Evolutionary conservation across 768 basidiomycete species (phyloP), one percentile per base, ranked within the genome.

Genomic region (Lentinula lateritia): DNA sequence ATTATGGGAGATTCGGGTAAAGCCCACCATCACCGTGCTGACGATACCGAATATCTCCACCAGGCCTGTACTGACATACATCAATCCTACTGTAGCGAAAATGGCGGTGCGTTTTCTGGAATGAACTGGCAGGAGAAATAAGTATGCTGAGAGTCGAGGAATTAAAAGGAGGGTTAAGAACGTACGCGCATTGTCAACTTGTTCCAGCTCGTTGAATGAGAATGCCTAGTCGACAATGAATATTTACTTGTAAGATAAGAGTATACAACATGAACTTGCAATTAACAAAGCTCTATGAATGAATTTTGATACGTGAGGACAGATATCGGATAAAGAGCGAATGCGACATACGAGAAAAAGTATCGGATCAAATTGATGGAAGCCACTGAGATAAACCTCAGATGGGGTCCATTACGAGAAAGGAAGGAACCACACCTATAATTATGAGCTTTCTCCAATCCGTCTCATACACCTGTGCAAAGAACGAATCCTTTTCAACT

Each of bases 361-460:
- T 60, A 60, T 32, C 59, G 45, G n/a, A 78, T 66, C 38, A 69
- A 73, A 66, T 79, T 78, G 66, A 78, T 69, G 54, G 68, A 72
- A 63, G 75, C 73, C 66, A 79, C 78, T 76, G 62, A 2, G 6
- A 58, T 5, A 18, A 36, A 45, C 61, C 38, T 32, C 43, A 62
- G 4, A 32, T 34, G 39, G 50, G 15, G 10, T 39, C 35, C 16
- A n/a, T 41, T 23, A 15, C 13, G 12, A 36, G 12, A 20, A 38
- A 10, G 9, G 54, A 23, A 48, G 12, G 50, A 42, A 57, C 68
- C 73, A 23, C 62, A 76, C 75, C 70, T 64, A 71, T 74, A 64
- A 78, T 72, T 63, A 78, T 72, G 61, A 70, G 67, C 63, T 76
- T 78, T 65, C 74, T 72, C 76, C 78, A 79, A 61, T 75, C 74